Evolutionary conservation across 768 basidiomycete genomes (phyloP).

Genomic region (Paxillus rubicundulus): DNA sequence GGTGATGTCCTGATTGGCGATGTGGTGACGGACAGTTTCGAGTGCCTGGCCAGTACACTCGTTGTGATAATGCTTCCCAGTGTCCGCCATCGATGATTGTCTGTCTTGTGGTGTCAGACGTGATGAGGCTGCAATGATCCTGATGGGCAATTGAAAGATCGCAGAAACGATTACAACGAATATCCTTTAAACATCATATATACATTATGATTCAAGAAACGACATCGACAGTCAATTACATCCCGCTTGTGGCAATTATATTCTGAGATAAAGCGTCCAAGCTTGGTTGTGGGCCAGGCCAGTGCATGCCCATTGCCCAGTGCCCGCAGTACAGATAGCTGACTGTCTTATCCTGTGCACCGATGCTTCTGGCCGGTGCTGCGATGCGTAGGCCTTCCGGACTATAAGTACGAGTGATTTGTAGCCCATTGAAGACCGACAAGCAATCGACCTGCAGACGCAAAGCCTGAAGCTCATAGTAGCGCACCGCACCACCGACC

Average conservation of each 20-base stretch:
- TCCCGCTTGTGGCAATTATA: too few species aligned
- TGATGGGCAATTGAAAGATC: too few species aligned
- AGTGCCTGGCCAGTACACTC: constrained; percentile 51
- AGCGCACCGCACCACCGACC: background rate
- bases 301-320: background rate
- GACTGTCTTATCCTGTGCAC: background rate
- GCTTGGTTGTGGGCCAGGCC: background rate
- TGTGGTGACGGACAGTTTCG: constrained; percentile 52
- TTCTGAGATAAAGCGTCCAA: too few species aligned
- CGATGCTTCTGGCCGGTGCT: background rate
- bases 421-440: background rate
- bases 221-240: too few species aligned
- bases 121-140: too few species aligned
- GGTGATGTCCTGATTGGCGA: constrained; percentile 49
- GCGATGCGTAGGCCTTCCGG: background rate
- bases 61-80: constrained; percentile 40
- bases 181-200: too few species aligned
- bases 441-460: background rate
- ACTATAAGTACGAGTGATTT: background rate
- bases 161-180: too few species aligned
- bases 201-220: too few species aligned
- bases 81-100: constrained; percentile 30
- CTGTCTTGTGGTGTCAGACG: too few species aligned
- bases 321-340: background rate
- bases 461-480: background rate